These are phyloP conservation scores for Ajuga chamaepitys DNA, from an alignment of 257 asterid species.

Conservation along the genomic window DNA sequence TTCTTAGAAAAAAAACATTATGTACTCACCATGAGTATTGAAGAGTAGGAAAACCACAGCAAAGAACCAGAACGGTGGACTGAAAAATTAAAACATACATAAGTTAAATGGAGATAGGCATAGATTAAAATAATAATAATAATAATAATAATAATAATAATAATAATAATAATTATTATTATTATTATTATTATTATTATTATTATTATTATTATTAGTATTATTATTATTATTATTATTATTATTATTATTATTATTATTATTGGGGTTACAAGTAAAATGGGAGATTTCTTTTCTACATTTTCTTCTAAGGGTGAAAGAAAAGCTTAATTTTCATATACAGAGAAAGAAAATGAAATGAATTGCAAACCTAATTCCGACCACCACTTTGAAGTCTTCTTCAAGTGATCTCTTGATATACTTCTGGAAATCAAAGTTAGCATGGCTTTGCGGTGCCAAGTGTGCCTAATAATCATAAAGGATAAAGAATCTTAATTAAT, in stretches of 20 bases:
- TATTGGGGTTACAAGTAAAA: too few relatives aligned
- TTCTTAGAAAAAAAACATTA: too few relatives aligned
- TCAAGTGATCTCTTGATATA: constrained; percentile 85
- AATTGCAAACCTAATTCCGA: constrained; percentile 67
- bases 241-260: too few relatives aligned
- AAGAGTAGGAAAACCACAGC: constrained; percentile 80
- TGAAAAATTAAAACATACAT: constrained; percentile 15
- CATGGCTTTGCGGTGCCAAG: constrained; percentile 81
- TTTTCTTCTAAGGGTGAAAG: too few relatives aligned
- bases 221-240: too few relatives aligned
- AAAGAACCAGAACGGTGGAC: constrained; percentile 79
- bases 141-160: too few relatives aligned
- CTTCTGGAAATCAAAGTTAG: constrained; percentile 67
- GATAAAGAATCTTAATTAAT: neutral
- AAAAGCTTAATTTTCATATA: neutral
- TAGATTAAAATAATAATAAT: too few relatives aligned
- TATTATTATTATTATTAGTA: too few relatives aligned
- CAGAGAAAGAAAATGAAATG: neutral
- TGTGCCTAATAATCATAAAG: constrained; percentile 54
- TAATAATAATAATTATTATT: too few relatives aligned
- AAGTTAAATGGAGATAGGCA: neutral
- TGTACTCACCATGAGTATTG: constrained; percentile 93
- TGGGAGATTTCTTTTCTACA: too few relatives aligned
- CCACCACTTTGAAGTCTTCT: constrained; percentile 94
- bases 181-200: too few relatives aligned